Conservation (phyloP, 2,329 filamentous ascomycete genomes). For the Cryphonectria naterciae region DNA sequence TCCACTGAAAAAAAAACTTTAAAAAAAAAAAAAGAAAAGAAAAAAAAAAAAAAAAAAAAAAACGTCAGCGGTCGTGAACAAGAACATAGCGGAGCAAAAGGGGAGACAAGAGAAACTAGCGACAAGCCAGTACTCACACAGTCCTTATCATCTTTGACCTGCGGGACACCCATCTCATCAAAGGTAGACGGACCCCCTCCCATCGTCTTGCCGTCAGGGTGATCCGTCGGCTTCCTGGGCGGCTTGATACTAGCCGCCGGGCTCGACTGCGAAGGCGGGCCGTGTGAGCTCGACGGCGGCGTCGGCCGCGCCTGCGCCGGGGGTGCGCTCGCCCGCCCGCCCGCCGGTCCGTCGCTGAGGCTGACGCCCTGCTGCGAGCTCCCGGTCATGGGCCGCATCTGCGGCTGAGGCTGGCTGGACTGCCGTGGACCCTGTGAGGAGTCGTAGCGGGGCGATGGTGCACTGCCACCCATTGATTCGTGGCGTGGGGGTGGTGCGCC, state of each 20-base stretch:
- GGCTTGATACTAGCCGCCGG: constrained; percentile 23
- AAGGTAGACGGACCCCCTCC: constrained; percentile 91
- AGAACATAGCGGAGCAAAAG: not conserved
- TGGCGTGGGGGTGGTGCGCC: not conserved
- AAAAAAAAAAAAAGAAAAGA: no score
- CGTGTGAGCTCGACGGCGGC: constrained; percentile 16
- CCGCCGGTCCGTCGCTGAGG: constrained; percentile 22
- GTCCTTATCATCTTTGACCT: constrained; percentile 81
- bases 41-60: no score
- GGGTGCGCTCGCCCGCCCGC: constrained; percentile 44
- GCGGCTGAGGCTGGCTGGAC: constrained; percentile 20
- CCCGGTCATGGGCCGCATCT: constrained; percentile 17
- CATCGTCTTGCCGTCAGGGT: constrained; percentile 45
- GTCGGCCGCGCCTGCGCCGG: constrained; percentile 37
- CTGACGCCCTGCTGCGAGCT: constrained; percentile 7
- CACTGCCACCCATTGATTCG: not conserved
- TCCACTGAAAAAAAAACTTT: no score
- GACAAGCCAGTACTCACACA: constrained; percentile 67
- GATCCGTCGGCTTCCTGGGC: constrained; percentile 40
- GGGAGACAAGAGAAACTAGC: not conserved
- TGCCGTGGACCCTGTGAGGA: constrained; percentile 15
- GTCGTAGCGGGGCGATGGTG: constrained; percentile 1
- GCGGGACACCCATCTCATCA: constrained; percentile 95
- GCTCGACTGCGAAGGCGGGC: constrained; percentile 16
- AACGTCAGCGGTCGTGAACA: not conserved